A percentile compares a stretch with the other conserved stretches of the same genome.
These are phyloP conservation scores for Flaveria linearis DNA, from an alignment of 129 eudicot genomes.

Conservation along the genomic window DNA sequence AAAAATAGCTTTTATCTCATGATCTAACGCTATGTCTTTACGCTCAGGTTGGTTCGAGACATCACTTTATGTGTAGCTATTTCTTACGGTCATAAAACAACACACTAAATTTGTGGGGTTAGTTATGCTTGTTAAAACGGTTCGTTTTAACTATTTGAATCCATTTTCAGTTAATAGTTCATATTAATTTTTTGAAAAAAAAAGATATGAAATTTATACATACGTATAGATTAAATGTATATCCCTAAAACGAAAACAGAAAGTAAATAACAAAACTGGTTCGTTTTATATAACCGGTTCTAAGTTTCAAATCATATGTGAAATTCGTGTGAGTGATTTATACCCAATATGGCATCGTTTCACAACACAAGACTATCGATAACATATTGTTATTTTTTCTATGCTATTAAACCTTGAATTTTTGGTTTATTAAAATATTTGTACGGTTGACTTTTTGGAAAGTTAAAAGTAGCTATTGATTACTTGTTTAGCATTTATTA, in stretches of 20 bases:
- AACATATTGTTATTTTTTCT: neutral
- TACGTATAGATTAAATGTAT: no score
- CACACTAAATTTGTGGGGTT: neutral
- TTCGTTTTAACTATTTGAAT: neutral
- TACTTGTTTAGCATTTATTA: neutral
- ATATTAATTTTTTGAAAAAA: neutral
- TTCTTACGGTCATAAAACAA: neutral
- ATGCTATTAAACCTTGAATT: neutral
- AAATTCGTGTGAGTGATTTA: neutral
- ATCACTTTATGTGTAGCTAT: neutral
- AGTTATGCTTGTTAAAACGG: neutral
- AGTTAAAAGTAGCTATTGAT: slow-evolving; percentile 17
- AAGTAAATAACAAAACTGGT: neutral
- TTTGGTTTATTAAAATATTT: neutral
- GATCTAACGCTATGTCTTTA: neutral
- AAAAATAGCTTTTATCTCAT: neutral
- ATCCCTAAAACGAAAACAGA: no score
- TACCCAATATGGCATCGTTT: neutral
- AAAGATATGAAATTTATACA: no score
- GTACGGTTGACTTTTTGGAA: slow-evolving; percentile 34
- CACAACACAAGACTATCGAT: neutral
- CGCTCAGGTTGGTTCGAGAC: no score
- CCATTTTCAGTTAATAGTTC: neutral
- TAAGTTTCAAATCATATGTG: neutral
- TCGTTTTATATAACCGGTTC: neutral